A percentile compares a stretch with the other conserved stretches of the same genome.
Conservation (phyloP, 2,329 filamentous ascomycete species). For the Penicillium sp. region DNA sequence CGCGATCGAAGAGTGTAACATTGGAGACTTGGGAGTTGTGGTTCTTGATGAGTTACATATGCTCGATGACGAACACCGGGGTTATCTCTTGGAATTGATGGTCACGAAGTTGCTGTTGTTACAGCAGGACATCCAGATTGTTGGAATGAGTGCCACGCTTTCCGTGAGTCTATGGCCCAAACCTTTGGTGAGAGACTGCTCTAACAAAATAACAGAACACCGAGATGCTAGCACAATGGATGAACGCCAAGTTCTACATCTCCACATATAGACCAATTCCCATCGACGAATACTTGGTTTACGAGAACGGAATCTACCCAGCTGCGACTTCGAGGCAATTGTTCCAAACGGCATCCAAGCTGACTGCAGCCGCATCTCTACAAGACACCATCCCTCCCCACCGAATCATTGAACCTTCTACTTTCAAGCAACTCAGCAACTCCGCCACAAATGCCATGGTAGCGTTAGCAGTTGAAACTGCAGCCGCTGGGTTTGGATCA, state of each 20-base stretch:
- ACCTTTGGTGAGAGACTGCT: not conserved
- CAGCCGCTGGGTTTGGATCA: slow-evolving; percentile 64
- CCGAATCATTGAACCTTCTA: slow-evolving; percentile 54
- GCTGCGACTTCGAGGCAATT: slow-evolving; percentile 58
- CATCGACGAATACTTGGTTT: slow-evolving; percentile 71
- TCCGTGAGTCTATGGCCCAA: slow-evolving; percentile 49
- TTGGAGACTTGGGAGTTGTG: slow-evolving; percentile 63
- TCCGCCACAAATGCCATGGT: slow-evolving; percentile 68
- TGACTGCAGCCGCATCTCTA: slow-evolving; percentile 35
- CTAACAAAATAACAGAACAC: slow-evolving; percentile 57
- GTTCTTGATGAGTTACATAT: slow-evolving; percentile 80
- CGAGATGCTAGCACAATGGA: slow-evolving; percentile 65
- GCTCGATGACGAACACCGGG: slow-evolving; percentile 72
- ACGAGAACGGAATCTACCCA: slow-evolving; percentile 65
- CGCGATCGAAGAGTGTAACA: slow-evolving; percentile 67
- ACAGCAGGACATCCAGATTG: slow-evolving; percentile 64
- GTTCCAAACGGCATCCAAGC: slow-evolving; percentile 56
- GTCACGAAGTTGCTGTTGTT: slow-evolving; percentile 70
- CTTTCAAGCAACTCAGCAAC: slow-evolving; percentile 61
- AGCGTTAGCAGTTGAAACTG: slow-evolving; percentile 66
- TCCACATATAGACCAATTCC: slow-evolving; percentile 73
- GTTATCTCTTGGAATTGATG: slow-evolving; percentile 72
- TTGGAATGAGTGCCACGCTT: slow-evolving; percentile 78
- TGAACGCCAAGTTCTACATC: slow-evolving; percentile 67
- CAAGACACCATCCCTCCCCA: slow-evolving; percentile 36